Evolutionary conservation across 1,284 basidiomycete genomes (phyloP), one percentile per base, ranked within the genome.

Genomic region (Fomitiporia mediterranea): DNA sequence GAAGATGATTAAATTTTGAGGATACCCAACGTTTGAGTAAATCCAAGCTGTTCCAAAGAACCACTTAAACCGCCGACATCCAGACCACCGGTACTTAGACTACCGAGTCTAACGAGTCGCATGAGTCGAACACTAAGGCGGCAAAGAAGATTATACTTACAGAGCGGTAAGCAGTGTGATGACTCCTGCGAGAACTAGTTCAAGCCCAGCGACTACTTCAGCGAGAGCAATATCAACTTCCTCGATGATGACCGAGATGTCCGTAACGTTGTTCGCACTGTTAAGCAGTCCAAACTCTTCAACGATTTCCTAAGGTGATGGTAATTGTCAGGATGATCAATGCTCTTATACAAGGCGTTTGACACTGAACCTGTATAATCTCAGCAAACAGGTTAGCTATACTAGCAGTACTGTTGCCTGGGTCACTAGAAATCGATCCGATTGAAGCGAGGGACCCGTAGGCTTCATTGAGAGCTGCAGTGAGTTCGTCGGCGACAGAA

Each of bases 151-250:
- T 9, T 19, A 28, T 19, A 43, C 53, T 48, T 21, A 51, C 55
- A 51, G 39, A 35, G 44, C 13, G 21, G 60, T 50, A 19, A 63
- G 56, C 27, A 61, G 53, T 28, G 46, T 57, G 37, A 61, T 53
- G 23, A 63, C 56, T 30, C 55, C 62, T 2, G 52, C 34, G 11
- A 60, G 54, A 39, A 59, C 53, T 25, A 52, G 39, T 9, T 54
- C 51, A 27, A 63, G 55, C n/a, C 60, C 57, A 11, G 53, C 27
- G 30, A 63, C 47, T 9, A 60, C 52, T 34, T 61, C 53, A 42
- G 54, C 51, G 27, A 63, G 54, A 3, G 60, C 32, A 9, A 30
- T 32, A 44, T 63, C 62, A 28, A 63, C 27, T n/a, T 53, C 57
- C 32, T 44, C 8, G 37, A 61, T 49, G 17, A 63, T 38, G 4